Evolutionary conservation across 2,329 filamentous ascomycete species (phyloP).

Genomic region (Sporothrix sp.): DNA sequence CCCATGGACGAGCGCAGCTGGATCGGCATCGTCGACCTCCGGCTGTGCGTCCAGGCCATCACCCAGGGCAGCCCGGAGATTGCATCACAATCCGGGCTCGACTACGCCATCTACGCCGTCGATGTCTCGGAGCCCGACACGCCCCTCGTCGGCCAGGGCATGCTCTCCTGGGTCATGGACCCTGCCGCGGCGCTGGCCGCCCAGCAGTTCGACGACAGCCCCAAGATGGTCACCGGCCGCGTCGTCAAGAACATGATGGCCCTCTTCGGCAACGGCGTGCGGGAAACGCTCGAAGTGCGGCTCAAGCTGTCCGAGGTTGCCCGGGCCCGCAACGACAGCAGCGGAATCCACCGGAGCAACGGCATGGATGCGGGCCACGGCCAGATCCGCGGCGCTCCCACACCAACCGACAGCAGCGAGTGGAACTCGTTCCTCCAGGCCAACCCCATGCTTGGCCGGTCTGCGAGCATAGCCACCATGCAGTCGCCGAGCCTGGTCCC

Average conservation of each 20-base stretch:
- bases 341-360: slow-evolving; percentile 5
- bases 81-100: slow-evolving; percentile 56
- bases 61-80: slow-evolving; percentile 75
- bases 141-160: slow-evolving; percentile 87
- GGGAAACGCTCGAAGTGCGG: slow-evolving; percentile 88
- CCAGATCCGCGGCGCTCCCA: slow-evolving; percentile 28
- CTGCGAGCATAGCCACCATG: slow-evolving; percentile 23
- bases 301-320: slow-evolving; percentile 74
- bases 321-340: slow-evolving; percentile 34
- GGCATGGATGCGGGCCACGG: neutral
- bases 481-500: slow-evolving; percentile 28
- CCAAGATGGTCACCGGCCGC: slow-evolving; percentile 69
- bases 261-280: slow-evolving; percentile 71
- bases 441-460: slow-evolving; percentile 46
- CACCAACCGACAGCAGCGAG: slow-evolving; percentile 55
- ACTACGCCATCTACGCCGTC: slow-evolving; percentile 95
- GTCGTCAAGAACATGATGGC: slow-evolving; percentile 80
- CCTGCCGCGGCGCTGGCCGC: slow-evolving; percentile 22
- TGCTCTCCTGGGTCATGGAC: slow-evolving; percentile 75
- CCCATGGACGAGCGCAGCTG: slow-evolving; percentile 67
- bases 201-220: slow-evolving; percentile 40
- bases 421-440: slow-evolving; percentile 71
- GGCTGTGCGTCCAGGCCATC: slow-evolving; percentile 78
- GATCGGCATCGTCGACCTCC: slow-evolving; percentile 81
- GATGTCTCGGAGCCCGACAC: slow-evolving; percentile 94